These are phyloP conservation scores for Tricholoma bakamatsutake DNA, from an alignment of 768 basidiomycete species.

Conservation along the genomic window DNA sequence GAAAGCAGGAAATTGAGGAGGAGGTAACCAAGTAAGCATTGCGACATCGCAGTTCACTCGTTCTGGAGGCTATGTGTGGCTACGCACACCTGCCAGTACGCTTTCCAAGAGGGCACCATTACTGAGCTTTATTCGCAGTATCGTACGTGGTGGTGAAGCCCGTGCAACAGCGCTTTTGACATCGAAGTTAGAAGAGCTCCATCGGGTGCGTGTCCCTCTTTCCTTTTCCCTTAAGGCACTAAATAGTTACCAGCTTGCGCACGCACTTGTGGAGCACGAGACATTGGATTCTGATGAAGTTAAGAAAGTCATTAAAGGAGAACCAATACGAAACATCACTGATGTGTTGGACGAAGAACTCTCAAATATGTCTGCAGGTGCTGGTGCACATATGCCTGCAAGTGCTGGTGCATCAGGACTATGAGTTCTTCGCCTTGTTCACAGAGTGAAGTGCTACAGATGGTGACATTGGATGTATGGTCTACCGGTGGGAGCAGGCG, in stretches of 20 bases:
- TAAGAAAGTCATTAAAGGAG: slow-evolving; percentile 75
- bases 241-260: slow-evolving; percentile 57
- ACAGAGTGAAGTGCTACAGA: background rate
- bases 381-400: slow-evolving; percentile 22
- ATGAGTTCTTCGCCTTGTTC: background rate
- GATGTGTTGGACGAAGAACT: slow-evolving; percentile 61
- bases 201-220: slow-evolving; percentile 43
- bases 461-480: background rate
- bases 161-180: slow-evolving; percentile 63
- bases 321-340: slow-evolving; percentile 65
- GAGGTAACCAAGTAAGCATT: slow-evolving; percentile 73
- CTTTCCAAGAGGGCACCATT: background rate
- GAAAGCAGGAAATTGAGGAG: slow-evolving; percentile 80
- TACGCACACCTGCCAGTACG: background rate
- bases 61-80: background rate
- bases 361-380: slow-evolving; percentile 24
- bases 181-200: slow-evolving; percentile 66
- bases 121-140: slow-evolving; percentile 21
- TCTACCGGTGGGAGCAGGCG: background rate
- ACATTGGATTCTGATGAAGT: slow-evolving; percentile 88
- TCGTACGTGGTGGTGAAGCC: slow-evolving; percentile 66
- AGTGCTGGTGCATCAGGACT: background rate
- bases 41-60: background rate
- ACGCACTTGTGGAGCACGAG: slow-evolving; percentile 92
- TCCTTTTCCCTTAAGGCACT: slow-evolving; percentile 5